Conservation (phyloP, 2,329 filamentous ascomycete species). For the Colletotrichum tropicicola region DNA sequence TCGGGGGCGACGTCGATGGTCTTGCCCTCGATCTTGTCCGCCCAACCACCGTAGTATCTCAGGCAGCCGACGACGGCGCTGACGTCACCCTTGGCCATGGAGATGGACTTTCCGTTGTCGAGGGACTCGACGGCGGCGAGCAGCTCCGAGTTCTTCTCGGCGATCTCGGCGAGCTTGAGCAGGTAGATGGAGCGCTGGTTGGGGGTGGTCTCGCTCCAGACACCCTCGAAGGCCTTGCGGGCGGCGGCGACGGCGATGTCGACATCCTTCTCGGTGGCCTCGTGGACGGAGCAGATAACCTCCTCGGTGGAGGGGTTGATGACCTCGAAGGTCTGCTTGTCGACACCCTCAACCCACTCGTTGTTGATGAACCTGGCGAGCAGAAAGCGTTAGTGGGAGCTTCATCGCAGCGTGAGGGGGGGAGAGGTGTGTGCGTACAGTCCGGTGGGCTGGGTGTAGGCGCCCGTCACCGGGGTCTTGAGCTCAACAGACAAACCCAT, state of each 20-base stretch:
- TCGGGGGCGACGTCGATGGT: conserved; percentile 81
- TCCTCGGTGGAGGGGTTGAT: conserved; percentile 89
- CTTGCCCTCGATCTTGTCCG: conserved; percentile 91
- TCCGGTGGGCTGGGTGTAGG: conserved; percentile 68
- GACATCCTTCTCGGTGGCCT: conserved; percentile 89
- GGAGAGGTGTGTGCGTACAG: conserved; percentile 55
- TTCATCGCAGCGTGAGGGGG: background rate
- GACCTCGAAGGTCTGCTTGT: conserved; percentile 91
- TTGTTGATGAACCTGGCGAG: conserved; percentile 86
- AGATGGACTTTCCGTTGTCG: conserved; percentile 87
- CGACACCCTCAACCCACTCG: conserved; percentile 84
- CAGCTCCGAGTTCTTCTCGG: conserved; percentile 79
- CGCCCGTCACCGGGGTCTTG: conserved; percentile 72
- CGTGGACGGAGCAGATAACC: conserved; percentile 82
- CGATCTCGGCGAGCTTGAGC: conserved; percentile 80
- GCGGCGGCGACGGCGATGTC: conserved; percentile 85
- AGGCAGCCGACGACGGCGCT: conserved; percentile 73
- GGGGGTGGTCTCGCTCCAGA: conserved; percentile 75
- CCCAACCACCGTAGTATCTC: conserved; percentile 79
- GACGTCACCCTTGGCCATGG: conserved; percentile 80
- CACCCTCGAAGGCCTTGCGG: conserved; percentile 83
- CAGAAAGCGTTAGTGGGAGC: background rate
- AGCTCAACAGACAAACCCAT: conserved; percentile 67
- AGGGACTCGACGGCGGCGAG: conserved; percentile 86
- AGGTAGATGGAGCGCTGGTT: conserved; percentile 75